Evolutionary conservation across 2,329 filamentous ascomycete genomes (phyloP).

Genomic region (Epichloe sp.): DNA sequence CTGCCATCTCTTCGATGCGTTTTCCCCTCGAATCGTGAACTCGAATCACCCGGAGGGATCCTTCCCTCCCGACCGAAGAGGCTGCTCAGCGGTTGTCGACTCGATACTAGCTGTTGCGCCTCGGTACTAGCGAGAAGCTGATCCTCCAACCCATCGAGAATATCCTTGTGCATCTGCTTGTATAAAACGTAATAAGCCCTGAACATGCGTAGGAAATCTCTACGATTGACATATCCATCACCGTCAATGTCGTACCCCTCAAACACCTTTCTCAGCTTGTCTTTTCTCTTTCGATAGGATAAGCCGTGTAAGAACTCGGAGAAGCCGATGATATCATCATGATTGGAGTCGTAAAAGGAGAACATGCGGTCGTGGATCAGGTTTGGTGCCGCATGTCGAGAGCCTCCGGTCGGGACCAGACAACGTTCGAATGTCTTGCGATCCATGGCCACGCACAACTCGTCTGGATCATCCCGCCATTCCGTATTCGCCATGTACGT

Average conservation of each 20-base stretch:
- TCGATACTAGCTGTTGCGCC: conserved; percentile 61
- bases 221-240: conserved; percentile 73
- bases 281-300: conserved; percentile 53
- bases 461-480: conserved; percentile 68
- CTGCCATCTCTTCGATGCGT: conserved; percentile 49
- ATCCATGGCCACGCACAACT: conserved; percentile 73
- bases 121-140: conserved; percentile 64
- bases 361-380: conserved; percentile 95
- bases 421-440: conserved; percentile 86
- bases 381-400: conserved; percentile 65
- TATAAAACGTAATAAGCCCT: conserved; percentile 84
- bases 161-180: conserved; percentile 78
- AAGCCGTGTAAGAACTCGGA: conserved; percentile 80
- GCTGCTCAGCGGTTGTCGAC: conserved; percentile 62
- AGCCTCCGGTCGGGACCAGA: conserved; percentile 73
- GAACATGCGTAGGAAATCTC: conserved; percentile 85
- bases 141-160: conserved; percentile 64
- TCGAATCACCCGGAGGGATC: conserved; percentile 49
- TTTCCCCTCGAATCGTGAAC: conserved; percentile 47
- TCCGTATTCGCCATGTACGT: conserved; percentile 82
- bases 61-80: conserved; percentile 60
- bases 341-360: conserved; percentile 86
- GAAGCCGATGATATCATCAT: conserved; percentile 81
- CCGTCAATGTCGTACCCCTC: conserved; percentile 82
- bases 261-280: conserved; percentile 63